Base-by-base conservation (phyloP, 306 rosid genomes). In the Cicer chorassanicum region DNA sequence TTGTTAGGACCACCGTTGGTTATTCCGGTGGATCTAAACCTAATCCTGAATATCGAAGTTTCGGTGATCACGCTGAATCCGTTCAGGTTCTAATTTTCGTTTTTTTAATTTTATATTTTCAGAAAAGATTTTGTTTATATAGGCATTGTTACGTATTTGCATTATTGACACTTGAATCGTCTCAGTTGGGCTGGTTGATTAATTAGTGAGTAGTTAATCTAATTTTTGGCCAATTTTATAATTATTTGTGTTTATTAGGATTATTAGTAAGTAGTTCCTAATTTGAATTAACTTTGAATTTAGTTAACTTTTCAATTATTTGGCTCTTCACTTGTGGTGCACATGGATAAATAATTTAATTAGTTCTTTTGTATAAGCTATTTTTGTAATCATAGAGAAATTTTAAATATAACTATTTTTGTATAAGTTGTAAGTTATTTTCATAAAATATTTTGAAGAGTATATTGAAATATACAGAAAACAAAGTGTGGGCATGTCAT, bases 21-120 rank as follows among this genome's bases (percentile, higher is more conserved):
- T 94, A 94, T 54, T 83, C 97, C 46, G 98, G 98, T 3, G 98
- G 98, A 70, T 82, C 95, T 67, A 94, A 88, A 78, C 60, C 55
- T 76, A 87, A 88, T 69, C 98, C 98, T 5, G 96, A 89, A 84
- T 94, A 88, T 53, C 81, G 96, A 75, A 94, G 88, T 83, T 84
- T 90, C 69, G 96, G 88, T 24, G 86, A 89, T 74, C 98, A 94
- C 55, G 92, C 97, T 9, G 97, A 94, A 76, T 88, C 90, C 63
- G 93, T 94, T 6, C 94, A 88, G 95, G 98, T 93, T 68, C 77
- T 45, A 43, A 14, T 34, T 76, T 70, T 73, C 15, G 42, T 21
- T 4, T 54, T 56, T 9, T 18, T 6, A 3, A 19, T 14, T 14
- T 24, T 24, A 29, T 3, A 14, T 50, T 65, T 39, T 56, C 65